A percentile compares a stretch with the other conserved stretches of the same genome.
Conservation (phyloP, 306 rosid species). For the Argentina anserina region DNA sequence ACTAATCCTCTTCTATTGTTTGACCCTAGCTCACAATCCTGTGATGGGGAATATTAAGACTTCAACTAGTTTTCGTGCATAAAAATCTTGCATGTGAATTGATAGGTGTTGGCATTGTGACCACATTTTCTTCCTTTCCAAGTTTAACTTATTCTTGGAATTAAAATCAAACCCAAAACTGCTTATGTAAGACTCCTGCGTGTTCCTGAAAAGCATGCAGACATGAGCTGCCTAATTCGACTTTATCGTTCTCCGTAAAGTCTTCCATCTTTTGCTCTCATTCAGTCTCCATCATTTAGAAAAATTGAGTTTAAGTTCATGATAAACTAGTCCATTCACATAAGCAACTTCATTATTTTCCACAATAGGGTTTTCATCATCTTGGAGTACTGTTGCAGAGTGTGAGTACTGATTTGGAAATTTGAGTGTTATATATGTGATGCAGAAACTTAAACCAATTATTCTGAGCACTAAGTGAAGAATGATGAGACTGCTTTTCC, state of each 20-base stretch:
- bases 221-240: constrained; percentile 31
- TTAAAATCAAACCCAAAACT: constrained; percentile 22
- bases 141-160: constrained; percentile 25
- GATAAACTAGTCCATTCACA: constrained; percentile 20
- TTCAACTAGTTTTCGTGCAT: constrained; percentile 3
- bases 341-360: constrained; percentile 12
- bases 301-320: constrained; percentile 10
- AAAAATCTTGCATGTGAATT: constrained; percentile 5
- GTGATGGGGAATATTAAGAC: constrained; percentile 15
- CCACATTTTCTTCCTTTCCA: constrained; percentile 29
- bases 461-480: constrained; percentile 45
- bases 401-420: background rate
- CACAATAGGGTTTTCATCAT: constrained; percentile 7
- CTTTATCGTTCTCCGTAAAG: constrained; percentile 25
- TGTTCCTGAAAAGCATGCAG: constrained; percentile 10
- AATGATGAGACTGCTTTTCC: constrained; percentile 43
- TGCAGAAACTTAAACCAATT: constrained; percentile 25
- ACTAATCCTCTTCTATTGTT: constrained; percentile 24
- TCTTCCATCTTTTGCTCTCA: constrained; percentile 24
- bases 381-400: constrained; percentile 4
- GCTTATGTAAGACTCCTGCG: constrained; percentile 33
- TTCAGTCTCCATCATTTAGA: constrained; percentile 7
- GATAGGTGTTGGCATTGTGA: constrained; percentile 11
- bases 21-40: constrained; percentile 14
- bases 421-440: constrained; percentile 25